A percentile compares a stretch with the other conserved stretches of the same genome.
These are phyloP conservation scores for Candida boleticola DNA, from an alignment of 805 yeast genomes.

Conservation along the genomic window DNA sequence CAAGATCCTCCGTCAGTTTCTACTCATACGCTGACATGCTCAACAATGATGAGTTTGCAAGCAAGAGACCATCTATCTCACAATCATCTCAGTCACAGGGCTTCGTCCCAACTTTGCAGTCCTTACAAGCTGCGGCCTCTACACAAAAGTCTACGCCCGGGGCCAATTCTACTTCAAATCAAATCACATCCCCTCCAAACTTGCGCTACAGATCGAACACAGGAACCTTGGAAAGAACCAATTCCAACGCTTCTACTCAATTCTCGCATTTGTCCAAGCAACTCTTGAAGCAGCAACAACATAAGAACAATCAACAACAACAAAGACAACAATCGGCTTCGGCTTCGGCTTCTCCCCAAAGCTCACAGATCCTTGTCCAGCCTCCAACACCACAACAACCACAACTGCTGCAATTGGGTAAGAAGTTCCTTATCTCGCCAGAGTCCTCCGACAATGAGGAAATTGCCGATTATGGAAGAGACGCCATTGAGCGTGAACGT, in stretches of 20 bases:
- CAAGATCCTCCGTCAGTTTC: conserved; percentile 47
- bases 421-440: conserved; percentile 24
- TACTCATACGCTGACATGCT: conserved; percentile 81
- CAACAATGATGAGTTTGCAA: conserved; percentile 58
- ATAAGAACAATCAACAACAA: conserved; percentile 1
- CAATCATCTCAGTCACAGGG: conserved; percentile 38
- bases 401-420: conserved; percentile 1
- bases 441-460: conserved; percentile 27
- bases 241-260: conserved; percentile 5
- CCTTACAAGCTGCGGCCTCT: not conserved
- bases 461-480: conserved; percentile 6
- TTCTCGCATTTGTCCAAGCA: conserved; percentile 25
- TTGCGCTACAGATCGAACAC: not conserved
- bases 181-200: not conserved
- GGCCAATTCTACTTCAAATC: not conserved
- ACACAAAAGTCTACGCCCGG: not conserved
- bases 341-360: not conserved
- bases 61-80: conserved; percentile 56
- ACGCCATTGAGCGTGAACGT: not conserved
- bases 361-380: not conserved
- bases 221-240: conserved; percentile 4
- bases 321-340: too few species aligned
- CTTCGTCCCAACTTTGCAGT: conserved; percentile 22
- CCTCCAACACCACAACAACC: not conserved
- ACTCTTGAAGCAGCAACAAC: conserved; percentile 11